Percentiles rank a stretch among this genome's conserved stretches.
These are phyloP conservation scores for Alternaria alternata DNA, from an alignment of 2,329 filamentous ascomycete species.

Conservation along the genomic window DNA sequence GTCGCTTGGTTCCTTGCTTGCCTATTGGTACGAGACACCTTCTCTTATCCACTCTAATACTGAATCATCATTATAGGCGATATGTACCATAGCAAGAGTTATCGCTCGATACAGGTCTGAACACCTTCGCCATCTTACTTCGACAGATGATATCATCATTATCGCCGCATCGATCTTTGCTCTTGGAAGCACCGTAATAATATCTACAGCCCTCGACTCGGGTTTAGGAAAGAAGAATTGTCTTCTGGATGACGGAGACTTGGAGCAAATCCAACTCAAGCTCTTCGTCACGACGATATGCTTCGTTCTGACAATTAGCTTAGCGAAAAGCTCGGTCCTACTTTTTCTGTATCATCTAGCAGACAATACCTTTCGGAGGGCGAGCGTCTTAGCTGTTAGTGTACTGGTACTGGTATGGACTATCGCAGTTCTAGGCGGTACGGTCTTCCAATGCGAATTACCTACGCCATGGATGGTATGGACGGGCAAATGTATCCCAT, in stretches of 20 bases:
- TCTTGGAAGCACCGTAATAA: slow-evolving; percentile 32
- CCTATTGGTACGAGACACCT: slow-evolving; percentile 25
- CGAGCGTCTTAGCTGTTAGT: slow-evolving; percentile 19
- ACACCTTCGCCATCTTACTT: slow-evolving; percentile 17
- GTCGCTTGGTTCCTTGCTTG: slow-evolving; percentile 38
- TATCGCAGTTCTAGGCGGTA: slow-evolving; percentile 24
- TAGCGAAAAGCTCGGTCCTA: slow-evolving; percentile 36
- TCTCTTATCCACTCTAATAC: not conserved
- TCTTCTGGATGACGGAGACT: slow-evolving; percentile 13
- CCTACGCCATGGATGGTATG: slow-evolving; percentile 36
- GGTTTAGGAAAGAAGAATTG: slow-evolving; percentile 29
- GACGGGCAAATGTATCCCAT: slow-evolving; percentile 32
- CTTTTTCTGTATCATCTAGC: slow-evolving; percentile 30
- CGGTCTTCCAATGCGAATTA: slow-evolving; percentile 36
- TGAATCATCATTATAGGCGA: slow-evolving; percentile 23
- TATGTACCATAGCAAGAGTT: slow-evolving; percentile 28
- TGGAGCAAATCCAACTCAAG: slow-evolving; percentile 27
- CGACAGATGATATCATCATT: slow-evolving; percentile 32
- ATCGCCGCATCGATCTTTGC: slow-evolving; percentile 29
- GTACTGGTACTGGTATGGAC: slow-evolving; percentile 30
- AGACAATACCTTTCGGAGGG: slow-evolving; percentile 22
- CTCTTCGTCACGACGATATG: slow-evolving; percentile 35
- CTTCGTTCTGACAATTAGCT: slow-evolving; percentile 30
- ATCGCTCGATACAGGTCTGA: slow-evolving; percentile 25
- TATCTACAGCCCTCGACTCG: slow-evolving; percentile 30